A percentile compares a stretch with the other conserved stretches of the same genome.
Conservation (phyloP, 2,329 filamentous ascomycete species). For the Aspergillus niger region DNA sequence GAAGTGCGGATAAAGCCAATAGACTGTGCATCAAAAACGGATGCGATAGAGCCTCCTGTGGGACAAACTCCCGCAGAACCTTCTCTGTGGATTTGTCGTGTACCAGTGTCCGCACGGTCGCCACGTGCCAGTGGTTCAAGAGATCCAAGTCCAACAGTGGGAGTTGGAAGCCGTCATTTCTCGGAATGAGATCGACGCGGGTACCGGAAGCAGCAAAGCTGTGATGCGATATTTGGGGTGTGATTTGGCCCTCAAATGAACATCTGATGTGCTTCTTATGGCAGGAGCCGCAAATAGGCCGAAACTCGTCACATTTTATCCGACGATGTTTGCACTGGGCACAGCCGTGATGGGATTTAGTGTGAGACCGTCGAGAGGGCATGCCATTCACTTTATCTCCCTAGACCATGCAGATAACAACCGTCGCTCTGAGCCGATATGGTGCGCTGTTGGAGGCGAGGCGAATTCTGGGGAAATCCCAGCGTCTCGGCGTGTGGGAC, state of each 20-base stretch:
- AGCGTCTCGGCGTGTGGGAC: not conserved
- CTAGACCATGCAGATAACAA: not conserved
- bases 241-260: slow-evolving; percentile 4
- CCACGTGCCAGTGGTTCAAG: slow-evolving; percentile 18
- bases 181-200: not conserved
- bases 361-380: slow-evolving; percentile 15
- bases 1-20: slow-evolving; percentile 15
- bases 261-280: slow-evolving; percentile 8
- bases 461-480: not conserved
- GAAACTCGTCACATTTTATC: slow-evolving; percentile 20
- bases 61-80: slow-evolving; percentile 11
- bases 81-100: not conserved
- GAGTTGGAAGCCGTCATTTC: not conserved
- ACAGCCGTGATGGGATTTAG: slow-evolving; percentile 18
- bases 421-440: not conserved
- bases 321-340: slow-evolving; percentile 18
- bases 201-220: no score
- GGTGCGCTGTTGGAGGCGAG: not conserved
- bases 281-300: slow-evolving; percentile 15
- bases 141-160: slow-evolving; percentile 17
- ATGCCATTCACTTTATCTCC: not conserved
- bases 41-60: slow-evolving; percentile 6
- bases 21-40: slow-evolving; percentile 20
- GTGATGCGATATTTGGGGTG: not conserved
- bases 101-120: slow-evolving; percentile 4